Evolutionary conservation across 75 land plant genomes (phyloP).

Genomic region (Selaginella tamariscina): DNA sequence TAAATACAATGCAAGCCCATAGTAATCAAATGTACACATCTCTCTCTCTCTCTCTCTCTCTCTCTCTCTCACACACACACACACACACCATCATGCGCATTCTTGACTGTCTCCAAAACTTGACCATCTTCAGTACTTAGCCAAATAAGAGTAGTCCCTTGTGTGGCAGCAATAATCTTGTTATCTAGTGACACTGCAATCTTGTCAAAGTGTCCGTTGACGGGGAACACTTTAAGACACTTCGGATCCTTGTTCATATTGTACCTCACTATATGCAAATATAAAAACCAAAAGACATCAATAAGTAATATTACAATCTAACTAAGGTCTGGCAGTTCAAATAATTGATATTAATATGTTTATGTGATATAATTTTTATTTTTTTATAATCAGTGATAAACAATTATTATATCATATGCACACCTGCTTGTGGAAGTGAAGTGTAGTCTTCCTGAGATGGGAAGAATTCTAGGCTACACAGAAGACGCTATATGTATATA

Average conservation of each 20-base stretch:
- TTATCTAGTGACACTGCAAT: slow-evolving; percentile 79
- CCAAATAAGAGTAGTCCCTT: slow-evolving; percentile 83
- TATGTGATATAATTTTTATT: no score
- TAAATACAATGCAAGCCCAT: background rate
- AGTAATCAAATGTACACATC: background rate
- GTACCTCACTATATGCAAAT: slow-evolving; percentile 78
- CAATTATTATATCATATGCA: no score
- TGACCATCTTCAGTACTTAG: slow-evolving; percentile 60
- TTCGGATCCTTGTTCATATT: slow-evolving; percentile 98
- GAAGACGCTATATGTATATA: no score
- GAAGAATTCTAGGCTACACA: no score
- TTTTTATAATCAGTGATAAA: no score
- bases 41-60: no score
- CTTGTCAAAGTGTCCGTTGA: slow-evolving; percentile 63
- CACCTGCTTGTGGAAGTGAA: no score
- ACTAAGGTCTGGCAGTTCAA: no score
- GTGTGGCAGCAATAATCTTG: slow-evolving; percentile 60
- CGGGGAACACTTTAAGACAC: slow-evolving; percentile 68
- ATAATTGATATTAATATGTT: no score
- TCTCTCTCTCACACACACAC: background rate
- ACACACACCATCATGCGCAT: slow-evolving; percentile 80
- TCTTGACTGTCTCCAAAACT: slow-evolving; percentile 78
- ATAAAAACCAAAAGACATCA: no score
- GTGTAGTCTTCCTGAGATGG: no score
- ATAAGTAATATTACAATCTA: no score